Conservation (phyloP, 805 yeast genomes). For the Zygoascus ofunaensis region DNA sequence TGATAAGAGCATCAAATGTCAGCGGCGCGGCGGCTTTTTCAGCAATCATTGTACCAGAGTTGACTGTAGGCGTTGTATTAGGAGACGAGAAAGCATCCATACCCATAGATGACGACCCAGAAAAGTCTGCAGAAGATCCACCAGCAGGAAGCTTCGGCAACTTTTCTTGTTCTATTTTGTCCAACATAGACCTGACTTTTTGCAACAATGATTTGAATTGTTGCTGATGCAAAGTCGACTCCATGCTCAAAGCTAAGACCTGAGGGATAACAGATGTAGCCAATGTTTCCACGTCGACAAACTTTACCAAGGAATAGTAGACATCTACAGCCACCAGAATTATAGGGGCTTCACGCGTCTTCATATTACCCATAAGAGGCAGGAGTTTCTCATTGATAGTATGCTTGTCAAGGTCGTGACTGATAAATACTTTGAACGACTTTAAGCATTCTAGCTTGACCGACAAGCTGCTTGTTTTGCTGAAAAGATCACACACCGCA, state of each 20-base stretch:
- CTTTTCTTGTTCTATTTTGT: slow-evolving; percentile 38
- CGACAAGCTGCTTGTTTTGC: slow-evolving; percentile 74
- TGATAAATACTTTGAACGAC: slow-evolving; percentile 50
- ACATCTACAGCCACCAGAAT: slow-evolving; percentile 41
- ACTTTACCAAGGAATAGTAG: slow-evolving; percentile 27
- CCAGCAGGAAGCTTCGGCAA: slow-evolving; percentile 24
- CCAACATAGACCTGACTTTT: slow-evolving; percentile 35
- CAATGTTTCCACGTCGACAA: slow-evolving; percentile 41
- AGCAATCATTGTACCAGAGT: neutral
- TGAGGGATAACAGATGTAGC: slow-evolving; percentile 50
- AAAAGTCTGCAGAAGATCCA: neutral
- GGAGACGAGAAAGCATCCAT: neutral
- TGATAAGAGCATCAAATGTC: slow-evolving; percentile 1
- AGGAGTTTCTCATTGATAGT: slow-evolving; percentile 67
- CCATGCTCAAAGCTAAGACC: slow-evolving; percentile 41
- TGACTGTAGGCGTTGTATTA: neutral
- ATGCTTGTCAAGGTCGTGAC: slow-evolving; percentile 47
- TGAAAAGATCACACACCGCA: slow-evolving; percentile 57
- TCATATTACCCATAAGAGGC: slow-evolving; percentile 69
- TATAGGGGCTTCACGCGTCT: slow-evolving; percentile 64
- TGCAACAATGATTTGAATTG: slow-evolving; percentile 36
- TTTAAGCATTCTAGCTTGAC: slow-evolving; percentile 63
- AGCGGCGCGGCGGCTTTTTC: slow-evolving; percentile 9
- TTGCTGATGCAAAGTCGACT: slow-evolving; percentile 33
- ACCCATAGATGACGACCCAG: neutral